These are phyloP conservation scores for Kluyveromyces siamensis DNA, from an alignment of 805 yeast genomes.

Conservation along the genomic window DNA sequence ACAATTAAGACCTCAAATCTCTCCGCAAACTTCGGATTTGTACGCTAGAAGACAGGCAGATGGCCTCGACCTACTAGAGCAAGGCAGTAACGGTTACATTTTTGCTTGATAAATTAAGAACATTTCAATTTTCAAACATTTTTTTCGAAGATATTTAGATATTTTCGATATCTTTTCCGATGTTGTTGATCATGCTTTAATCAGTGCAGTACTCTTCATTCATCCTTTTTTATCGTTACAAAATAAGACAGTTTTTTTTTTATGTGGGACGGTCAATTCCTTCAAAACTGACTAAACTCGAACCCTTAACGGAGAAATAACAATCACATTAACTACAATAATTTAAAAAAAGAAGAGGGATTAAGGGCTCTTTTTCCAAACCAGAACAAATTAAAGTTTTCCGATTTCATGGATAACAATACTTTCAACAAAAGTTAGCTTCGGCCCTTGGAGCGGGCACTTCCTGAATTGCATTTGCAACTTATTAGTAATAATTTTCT, in stretches of 20 bases:
- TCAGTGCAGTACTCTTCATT: background rate
- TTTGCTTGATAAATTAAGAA: background rate
- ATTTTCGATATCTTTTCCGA: background rate
- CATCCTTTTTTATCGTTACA: background rate
- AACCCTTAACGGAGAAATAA: background rate
- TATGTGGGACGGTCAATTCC: background rate
- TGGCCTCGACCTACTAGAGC: background rate
- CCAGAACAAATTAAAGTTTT: background rate
- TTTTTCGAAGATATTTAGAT: no score
- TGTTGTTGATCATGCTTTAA: background rate
- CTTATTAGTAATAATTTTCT: background rate
- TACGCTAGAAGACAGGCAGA: background rate
- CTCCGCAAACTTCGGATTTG: background rate
- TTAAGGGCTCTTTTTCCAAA: background rate
- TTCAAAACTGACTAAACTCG: background rate
- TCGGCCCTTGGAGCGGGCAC: background rate
- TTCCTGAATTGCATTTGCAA: background rate
- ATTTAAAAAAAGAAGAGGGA: background rate
- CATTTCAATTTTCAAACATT: background rate
- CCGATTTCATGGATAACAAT: background rate
- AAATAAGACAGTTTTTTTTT: background rate
- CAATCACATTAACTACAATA: background rate
- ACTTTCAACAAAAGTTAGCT: background rate
- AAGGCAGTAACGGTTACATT: slow-evolving; percentile 2
- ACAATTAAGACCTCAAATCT: background rate